Conservation (phyloP, 2,329 filamentous ascomycete genomes). For the Rutstroemia sp. region DNA sequence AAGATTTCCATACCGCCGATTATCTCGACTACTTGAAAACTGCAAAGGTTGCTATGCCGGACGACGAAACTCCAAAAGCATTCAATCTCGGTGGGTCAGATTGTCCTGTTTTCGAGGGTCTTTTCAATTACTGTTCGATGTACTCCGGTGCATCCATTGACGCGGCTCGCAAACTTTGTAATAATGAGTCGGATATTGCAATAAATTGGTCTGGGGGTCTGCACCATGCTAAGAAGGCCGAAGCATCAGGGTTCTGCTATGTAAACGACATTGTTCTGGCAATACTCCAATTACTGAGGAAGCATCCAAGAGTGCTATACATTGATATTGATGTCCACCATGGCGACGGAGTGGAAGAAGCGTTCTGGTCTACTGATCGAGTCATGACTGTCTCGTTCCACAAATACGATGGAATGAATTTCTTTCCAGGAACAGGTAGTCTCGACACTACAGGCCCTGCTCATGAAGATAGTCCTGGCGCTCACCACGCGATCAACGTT, state of each 20-base stretch:
- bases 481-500: constrained; percentile 85
- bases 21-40: constrained; percentile 84
- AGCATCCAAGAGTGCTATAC: constrained; percentile 81
- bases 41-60: constrained; percentile 58
- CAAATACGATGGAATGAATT: constrained; percentile 78
- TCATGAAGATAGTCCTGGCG: constrained; percentile 76
- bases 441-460: constrained; percentile 78
- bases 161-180: constrained; percentile 81
- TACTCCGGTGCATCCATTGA: constrained; percentile 88
- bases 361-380: constrained; percentile 81
- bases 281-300: constrained; percentile 78
- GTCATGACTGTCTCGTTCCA: constrained; percentile 94
- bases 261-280: constrained; percentile 97
- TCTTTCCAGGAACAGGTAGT: constrained; percentile 88
- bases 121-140: constrained; percentile 91
- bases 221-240: constrained; percentile 90
- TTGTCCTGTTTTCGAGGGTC: constrained; percentile 91
- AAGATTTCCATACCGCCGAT: constrained; percentile 77
- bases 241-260: constrained; percentile 96
- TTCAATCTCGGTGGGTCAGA: constrained; percentile 89
- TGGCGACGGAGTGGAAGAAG: constrained; percentile 84
- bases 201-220: constrained; percentile 97
- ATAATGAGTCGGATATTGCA: constrained; percentile 85
- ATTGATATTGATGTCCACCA: constrained; percentile 93
- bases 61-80: constrained; percentile 53